Conservation (phyloP, 805 yeast species). For the Metschnikowia gelsemii region DNA sequence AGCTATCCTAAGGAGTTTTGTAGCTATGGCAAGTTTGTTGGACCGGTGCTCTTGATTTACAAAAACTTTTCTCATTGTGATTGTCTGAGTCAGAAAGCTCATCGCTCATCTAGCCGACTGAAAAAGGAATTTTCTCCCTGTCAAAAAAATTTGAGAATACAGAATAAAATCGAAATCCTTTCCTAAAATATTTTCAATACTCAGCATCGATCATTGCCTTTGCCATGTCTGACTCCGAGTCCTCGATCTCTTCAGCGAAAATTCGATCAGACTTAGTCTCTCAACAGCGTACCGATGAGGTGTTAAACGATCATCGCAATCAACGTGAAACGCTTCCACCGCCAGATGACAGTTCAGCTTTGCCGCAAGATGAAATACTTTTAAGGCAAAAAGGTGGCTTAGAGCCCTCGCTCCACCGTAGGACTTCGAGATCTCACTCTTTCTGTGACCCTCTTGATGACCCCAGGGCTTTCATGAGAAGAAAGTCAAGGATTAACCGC, state of each 20-base stretch:
- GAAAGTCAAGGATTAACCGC: conserved; percentile 17
- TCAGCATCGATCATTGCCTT: too few species aligned
- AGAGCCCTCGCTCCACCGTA: conserved; percentile 23
- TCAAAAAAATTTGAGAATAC: too few species aligned
- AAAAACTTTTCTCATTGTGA: neutral
- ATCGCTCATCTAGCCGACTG: neutral
- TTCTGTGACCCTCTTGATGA: conserved; percentile 39
- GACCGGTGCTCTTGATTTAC: conserved; percentile 8
- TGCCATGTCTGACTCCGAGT: conserved; percentile 43
- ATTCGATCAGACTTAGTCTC: conserved; percentile 19
- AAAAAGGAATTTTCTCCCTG: too few species aligned
- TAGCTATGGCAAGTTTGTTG: conserved; percentile 14
- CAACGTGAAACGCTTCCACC: conserved; percentile 36
- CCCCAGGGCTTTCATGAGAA: conserved; percentile 9
- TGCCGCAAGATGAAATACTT: conserved; percentile 1
- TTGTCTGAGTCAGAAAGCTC: conserved; percentile 5
- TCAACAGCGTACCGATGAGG: conserved; percentile 30
- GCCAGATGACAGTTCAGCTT: conserved; percentile 18
- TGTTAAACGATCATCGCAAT: conserved; percentile 41
- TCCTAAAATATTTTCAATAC: too few species aligned
- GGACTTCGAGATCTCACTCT: conserved; percentile 37
- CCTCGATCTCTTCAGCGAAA: conserved; percentile 31
- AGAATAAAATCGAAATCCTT: too few species aligned
- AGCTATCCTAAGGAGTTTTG: conserved; percentile 4
- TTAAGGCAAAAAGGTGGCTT: neutral